Evolutionary conservation across 2,329 filamentous ascomycete genomes (phyloP), one percentile per base, ranked within the genome.

Genomic region (Blastomyces silverae): DNA sequence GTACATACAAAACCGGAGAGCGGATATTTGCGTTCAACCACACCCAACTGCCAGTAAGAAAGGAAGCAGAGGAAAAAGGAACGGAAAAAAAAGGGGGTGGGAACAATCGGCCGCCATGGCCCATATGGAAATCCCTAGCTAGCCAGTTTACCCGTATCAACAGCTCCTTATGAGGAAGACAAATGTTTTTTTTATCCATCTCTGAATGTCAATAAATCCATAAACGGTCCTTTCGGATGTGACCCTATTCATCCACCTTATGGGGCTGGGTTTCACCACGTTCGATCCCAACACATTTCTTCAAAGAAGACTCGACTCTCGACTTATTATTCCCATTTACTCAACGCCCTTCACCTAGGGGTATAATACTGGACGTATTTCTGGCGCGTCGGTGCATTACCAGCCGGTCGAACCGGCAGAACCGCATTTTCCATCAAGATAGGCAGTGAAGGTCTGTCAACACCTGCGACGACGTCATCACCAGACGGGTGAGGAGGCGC

Each of bases 311-410:
- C 37, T 11, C 15, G 55, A n/a, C 56, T 42, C 8, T 34, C 31
- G 48, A 25, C 39, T 22, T 25, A 58, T 22, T 25, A 58, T 58
- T n/a, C 55, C 20, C 25, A 22, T 25, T 28, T 42, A 22, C 31
- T 57, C 2, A 17, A 50, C 8, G 60, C 31, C 2, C 20, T 2
- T 34, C 44, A 46, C 44, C n/a, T 15, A 31, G 37, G 11, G 7
- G 61, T 37, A 15, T 28, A 63, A 44, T 57, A 63, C n/a, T 63
- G 61, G 20, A 57, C 42, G 28, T 57, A 63, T 50, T 46, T 55
- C 44, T 50, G 61, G 31, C 52, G 61, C n/a, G 20, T 31, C 10
- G n/a, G 17, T 37, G 48, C 5, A 28, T 50, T 8, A 28, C 22
- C 34, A 46, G 28, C n/a, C 8, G 31, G 13, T 39, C 11, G n/a